Evolutionary conservation across 495 filamentous ascomycete species (phyloP).

Genomic region (Aspergillus panamensis): DNA sequence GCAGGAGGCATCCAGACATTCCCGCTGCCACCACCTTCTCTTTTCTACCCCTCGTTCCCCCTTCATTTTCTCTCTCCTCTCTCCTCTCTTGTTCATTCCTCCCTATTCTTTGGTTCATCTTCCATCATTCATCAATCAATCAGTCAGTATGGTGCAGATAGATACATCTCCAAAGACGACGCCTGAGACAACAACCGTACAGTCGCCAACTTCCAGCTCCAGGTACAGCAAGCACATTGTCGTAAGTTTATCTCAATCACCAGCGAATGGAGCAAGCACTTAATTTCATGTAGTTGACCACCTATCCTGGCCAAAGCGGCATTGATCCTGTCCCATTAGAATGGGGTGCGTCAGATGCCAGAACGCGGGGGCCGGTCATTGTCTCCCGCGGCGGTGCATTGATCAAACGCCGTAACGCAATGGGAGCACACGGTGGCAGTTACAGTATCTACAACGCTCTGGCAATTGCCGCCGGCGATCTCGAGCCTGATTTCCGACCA

Average conservation of each 20-base stretch:
- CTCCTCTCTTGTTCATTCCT: constrained; percentile 7
- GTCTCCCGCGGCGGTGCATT: constrained; percentile 74
- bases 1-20: constrained; percentile 12
- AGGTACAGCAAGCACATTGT: constrained; percentile 45
- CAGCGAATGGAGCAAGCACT: background rate
- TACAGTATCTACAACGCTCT: constrained; percentile 96
- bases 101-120: background rate
- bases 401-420: constrained; percentile 82
- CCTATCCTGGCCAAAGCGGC: constrained; percentile 90
- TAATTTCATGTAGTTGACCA: constrained; percentile 54
- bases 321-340: constrained; percentile 85
- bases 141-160: constrained; percentile 25
- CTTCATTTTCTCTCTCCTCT: constrained; percentile 1
- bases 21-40: constrained; percentile 1
- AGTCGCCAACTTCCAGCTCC: constrained; percentile 24
- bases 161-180: constrained; percentile 19
- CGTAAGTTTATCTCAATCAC: constrained; percentile 22
- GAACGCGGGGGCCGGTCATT: constrained; percentile 80
- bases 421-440: constrained; percentile 91
- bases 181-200: constrained; percentile 23
- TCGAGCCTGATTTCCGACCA: constrained; percentile 79
- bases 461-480: constrained; percentile 85
- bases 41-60: constrained; percentile 4
- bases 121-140: background rate
- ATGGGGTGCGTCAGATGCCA: constrained; percentile 79